Evolutionary conservation across 2,329 filamentous ascomycete genomes (phyloP).

Genomic region (Aphanocladium album): DNA sequence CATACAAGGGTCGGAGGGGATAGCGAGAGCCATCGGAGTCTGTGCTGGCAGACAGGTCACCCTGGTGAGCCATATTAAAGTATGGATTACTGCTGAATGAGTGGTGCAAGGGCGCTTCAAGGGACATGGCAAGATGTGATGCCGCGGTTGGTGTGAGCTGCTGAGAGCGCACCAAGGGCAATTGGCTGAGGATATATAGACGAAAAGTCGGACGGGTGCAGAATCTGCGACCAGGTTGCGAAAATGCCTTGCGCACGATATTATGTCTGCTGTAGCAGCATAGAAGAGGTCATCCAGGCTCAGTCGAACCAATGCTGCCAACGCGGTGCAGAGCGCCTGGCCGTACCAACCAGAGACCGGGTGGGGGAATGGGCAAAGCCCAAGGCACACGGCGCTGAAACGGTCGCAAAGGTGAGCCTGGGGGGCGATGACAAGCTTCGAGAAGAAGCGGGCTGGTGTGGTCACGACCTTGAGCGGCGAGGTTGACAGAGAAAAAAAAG

Average conservation of each 20-base stretch:
- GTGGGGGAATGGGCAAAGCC: background rate
- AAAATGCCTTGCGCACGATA: background rate
- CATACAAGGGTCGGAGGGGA: constrained; percentile 50
- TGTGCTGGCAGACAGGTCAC: constrained; percentile 2
- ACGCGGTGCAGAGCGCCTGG: constrained; percentile 4
- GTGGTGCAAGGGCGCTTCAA: background rate
- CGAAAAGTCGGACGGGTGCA: background rate
- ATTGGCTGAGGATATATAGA: constrained; percentile 6
- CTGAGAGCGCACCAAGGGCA: background rate
- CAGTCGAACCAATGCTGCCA: background rate
- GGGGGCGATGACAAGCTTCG: background rate
- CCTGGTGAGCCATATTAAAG: constrained; percentile 3
- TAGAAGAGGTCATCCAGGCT: background rate
- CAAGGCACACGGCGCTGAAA: background rate
- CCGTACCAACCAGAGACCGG: background rate
- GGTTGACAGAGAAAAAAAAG: constrained; percentile 1
- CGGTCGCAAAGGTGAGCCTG: background rate
- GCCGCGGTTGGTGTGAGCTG: background rate
- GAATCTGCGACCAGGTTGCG: no score
- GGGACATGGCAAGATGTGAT: background rate
- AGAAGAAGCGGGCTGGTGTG: background rate
- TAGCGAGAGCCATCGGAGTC: constrained; percentile 26
- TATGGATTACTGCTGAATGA: background rate
- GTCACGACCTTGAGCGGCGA: background rate
- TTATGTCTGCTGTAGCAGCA: background rate